Conservation (phyloP, 1,284 basidiomycete genomes). For the Malassezia globosa region DNA sequence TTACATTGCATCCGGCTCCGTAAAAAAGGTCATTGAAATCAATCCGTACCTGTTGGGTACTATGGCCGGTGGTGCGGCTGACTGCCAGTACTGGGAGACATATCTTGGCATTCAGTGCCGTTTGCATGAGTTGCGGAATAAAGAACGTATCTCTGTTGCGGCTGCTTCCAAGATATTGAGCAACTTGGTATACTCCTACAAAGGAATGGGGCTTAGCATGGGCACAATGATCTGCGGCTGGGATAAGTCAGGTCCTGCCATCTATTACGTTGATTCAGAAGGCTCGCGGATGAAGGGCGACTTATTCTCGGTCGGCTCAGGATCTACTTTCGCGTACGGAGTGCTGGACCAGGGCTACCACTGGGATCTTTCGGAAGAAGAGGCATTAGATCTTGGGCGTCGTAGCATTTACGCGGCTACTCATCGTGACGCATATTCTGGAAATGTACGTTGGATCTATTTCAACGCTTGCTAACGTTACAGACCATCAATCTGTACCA, state of each 20-base stretch:
- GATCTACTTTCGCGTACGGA: conserved; percentile 95
- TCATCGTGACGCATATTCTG: conserved; percentile 87
- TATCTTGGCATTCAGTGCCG: conserved; percentile 97
- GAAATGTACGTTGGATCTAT: conserved; percentile 50
- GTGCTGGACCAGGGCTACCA: conserved; percentile 91
- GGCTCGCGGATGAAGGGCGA: conserved; percentile 90
- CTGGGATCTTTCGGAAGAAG: conserved; percentile 85
- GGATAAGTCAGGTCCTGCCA: conserved; percentile 97
- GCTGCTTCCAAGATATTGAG: conserved; percentile 94
- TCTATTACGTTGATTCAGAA: conserved; percentile 98
- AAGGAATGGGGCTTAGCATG: conserved; percentile 99
- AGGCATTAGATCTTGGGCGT: conserved; percentile 86
- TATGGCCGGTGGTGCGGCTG: conserved; percentile 89
- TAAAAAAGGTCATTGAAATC: conserved; percentile 77
- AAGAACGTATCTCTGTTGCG: conserved; percentile 93
- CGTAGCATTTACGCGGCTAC: conserved; percentile 94
- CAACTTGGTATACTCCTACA: conserved; percentile 95
- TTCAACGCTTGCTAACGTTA: too few species aligned
- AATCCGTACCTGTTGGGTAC: conserved; percentile 96
- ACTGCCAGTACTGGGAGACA: conserved; percentile 52
- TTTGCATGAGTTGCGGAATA: conserved; percentile 89
- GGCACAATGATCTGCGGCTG: conserved; percentile 99
- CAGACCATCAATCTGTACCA: conserved; percentile 83
- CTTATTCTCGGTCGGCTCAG: conserved; percentile 94
- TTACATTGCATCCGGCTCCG: conserved; percentile 65